phyloP scores from a whole-genome alignment of 352 stramenopile genomes.

The Phytophthora niederhauseri region DNA sequence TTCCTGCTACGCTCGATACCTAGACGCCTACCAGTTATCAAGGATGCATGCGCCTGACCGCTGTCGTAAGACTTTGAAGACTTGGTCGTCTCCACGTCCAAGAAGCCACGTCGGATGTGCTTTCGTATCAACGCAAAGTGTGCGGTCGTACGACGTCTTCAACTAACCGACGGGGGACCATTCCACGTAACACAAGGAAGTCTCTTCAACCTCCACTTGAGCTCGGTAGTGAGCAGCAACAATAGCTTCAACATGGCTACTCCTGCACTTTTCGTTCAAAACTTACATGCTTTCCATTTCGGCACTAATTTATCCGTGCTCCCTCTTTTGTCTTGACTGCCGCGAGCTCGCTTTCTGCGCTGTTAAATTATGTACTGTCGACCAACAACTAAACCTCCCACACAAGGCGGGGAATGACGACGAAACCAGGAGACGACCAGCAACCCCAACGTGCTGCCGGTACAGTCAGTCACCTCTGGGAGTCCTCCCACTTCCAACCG shows the following conservation, averaged over 20 bases:
- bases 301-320: conserved; percentile 10
- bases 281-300: conserved; percentile 20
- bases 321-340: conserved; percentile 13
- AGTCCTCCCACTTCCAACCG: conserved; percentile 34
- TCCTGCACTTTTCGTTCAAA: conserved; percentile 14
- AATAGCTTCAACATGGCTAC: neutral
- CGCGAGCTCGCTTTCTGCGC: conserved; percentile 7
- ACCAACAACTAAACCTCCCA: conserved; percentile 25
- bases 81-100: neutral
- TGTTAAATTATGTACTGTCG: conserved; percentile 37
- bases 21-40: neutral
- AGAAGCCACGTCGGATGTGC: conserved; percentile 1
- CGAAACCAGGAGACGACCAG: conserved; percentile 1
- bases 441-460: neutral
- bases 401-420: neutral
- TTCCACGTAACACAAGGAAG: neutral
- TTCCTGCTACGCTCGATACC: no score
- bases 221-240: neutral
- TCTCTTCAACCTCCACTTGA: conserved; percentile 4
- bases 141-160: neutral
- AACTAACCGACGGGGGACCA: neutral
- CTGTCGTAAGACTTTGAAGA: neutral
- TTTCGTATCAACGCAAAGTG: neutral
- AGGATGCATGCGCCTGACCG: neutral
- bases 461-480: no score